phyloP scores from a whole-genome alignment of 139 green algal genomes.

The Ulvella scutata region DNA sequence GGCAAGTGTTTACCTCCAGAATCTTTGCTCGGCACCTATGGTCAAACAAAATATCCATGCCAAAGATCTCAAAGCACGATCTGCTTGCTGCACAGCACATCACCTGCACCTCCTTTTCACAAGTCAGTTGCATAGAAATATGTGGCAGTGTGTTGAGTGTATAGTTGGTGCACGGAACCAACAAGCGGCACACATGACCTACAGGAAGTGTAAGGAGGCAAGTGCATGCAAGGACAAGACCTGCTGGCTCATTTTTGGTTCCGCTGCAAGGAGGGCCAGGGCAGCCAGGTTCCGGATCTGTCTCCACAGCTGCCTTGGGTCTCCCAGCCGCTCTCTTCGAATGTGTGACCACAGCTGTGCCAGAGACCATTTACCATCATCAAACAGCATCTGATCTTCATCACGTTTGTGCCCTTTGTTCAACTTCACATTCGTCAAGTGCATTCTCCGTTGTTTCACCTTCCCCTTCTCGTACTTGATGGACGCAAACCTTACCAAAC shows the following conservation, averaged over 20 bases:
- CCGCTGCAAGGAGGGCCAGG: neutral
- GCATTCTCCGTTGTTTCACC: conserved; percentile 36
- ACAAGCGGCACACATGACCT: too few relatives aligned
- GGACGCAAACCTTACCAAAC: conserved; percentile 38
- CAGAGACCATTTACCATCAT: neutral
- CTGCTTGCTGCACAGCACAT: neutral
- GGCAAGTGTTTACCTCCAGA: neutral
- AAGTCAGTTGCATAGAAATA: too few relatives aligned
- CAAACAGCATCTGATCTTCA: too few relatives aligned
- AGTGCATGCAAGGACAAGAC: too few relatives aligned
- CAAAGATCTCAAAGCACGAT: neutral
- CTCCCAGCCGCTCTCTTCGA: neutral
- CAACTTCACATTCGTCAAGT: conserved; percentile 49
- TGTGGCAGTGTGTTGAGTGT: neutral
- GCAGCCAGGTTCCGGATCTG: neutral
- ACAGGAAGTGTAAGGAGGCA: too few relatives aligned
- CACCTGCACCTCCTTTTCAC: neutral
- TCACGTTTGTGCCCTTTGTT: conserved; percentile 21
- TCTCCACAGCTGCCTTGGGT: neutral
- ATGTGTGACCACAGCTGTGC: neutral
- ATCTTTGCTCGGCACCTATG: neutral
- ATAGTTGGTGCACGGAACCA: neutral
- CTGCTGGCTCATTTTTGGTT: neutral
- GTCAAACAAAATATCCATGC: neutral
- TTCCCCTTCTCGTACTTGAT: conserved; percentile 45